A percentile compares a stretch with the other conserved stretches of the same genome.
Conservation (phyloP, 2,329 filamentous ascomycete genomes). For the Cercospora zeina region DNA sequence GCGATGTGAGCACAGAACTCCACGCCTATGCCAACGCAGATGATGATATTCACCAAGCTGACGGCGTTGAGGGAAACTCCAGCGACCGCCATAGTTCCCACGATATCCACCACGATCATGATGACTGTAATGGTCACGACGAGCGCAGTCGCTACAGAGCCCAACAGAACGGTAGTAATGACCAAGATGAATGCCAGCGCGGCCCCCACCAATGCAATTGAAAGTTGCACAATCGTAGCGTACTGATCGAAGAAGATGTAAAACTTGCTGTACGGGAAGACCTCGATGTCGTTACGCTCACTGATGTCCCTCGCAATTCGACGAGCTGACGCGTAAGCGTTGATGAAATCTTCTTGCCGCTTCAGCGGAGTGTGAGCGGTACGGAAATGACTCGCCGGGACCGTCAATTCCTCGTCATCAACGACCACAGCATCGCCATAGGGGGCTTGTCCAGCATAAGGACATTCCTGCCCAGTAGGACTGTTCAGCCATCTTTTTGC, state of each 20-base stretch:
- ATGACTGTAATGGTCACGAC: constrained; percentile 83
- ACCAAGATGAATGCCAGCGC: constrained; percentile 83
- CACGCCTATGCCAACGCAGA: constrained; percentile 93
- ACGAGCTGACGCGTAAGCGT: constrained; percentile 82
- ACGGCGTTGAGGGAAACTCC: constrained; percentile 92
- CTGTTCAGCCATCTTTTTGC: constrained; percentile 77
- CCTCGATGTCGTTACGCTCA: constrained; percentile 71
- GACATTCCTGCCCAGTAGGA: constrained; percentile 79
- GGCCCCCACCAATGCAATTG: constrained; percentile 74
- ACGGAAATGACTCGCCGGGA: constrained; percentile 86
- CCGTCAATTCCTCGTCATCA: constrained; percentile 64
- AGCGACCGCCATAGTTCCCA: constrained; percentile 89
- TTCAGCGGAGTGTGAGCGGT: constrained; percentile 84
- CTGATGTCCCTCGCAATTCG: constrained; percentile 80
- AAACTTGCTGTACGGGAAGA: constrained; percentile 96
- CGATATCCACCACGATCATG: constrained; percentile 93
- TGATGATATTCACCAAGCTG: constrained; percentile 91
- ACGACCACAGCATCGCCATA: constrained; percentile 84
- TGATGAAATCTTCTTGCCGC: constrained; percentile 89
- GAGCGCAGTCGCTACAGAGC: constrained; percentile 76
- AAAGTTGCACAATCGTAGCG: constrained; percentile 76
- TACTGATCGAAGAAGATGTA: constrained; percentile 99
- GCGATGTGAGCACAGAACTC: constrained; percentile 98
- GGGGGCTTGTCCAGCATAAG: constrained; percentile 81
- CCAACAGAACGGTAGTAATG: constrained; percentile 76